Conservation (phyloP, 257 asterid species). For the Osmanthus fragrans region DNA sequence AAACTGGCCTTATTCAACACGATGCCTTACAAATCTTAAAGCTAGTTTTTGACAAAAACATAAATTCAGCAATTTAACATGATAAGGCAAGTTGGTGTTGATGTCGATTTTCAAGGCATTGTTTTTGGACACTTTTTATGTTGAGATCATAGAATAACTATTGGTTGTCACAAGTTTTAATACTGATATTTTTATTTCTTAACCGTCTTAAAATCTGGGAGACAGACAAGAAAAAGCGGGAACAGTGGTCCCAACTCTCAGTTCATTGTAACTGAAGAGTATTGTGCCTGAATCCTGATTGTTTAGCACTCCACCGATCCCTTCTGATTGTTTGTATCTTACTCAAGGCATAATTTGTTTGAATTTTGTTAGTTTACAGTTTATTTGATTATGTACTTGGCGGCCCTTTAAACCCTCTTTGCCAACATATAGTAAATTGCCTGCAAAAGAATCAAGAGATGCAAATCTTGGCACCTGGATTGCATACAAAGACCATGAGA, state of each 20-base stretch:
- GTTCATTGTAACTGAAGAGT: not conserved
- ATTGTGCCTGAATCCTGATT: not conserved
- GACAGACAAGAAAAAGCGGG: not conserved
- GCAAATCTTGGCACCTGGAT: not conserved
- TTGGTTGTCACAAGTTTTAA: not conserved
- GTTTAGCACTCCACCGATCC: not conserved
- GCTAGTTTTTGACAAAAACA: slow-evolving; percentile 5
- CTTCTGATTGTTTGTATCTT: not conserved
- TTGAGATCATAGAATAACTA: not conserved
- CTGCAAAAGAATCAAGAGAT: not conserved
- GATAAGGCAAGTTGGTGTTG: not conserved
- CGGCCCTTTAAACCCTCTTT: not conserved
- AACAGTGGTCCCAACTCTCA: not conserved
- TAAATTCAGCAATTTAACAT: slow-evolving; percentile 13
- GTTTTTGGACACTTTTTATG: not conserved
- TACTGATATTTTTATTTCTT: not conserved
- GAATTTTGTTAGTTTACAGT: not conserved
- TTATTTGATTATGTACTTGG: not conserved
- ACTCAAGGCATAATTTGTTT: not conserved
- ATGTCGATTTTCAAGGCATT: not conserved
- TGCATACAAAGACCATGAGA: not conserved
- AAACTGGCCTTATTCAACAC: not conserved
- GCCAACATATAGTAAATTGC: not conserved
- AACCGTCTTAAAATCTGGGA: not conserved
- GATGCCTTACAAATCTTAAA: not conserved